These are phyloP conservation scores for Gillenia trifoliata DNA, from an alignment of 306 rosid genomes.

Conservation along the genomic window DNA sequence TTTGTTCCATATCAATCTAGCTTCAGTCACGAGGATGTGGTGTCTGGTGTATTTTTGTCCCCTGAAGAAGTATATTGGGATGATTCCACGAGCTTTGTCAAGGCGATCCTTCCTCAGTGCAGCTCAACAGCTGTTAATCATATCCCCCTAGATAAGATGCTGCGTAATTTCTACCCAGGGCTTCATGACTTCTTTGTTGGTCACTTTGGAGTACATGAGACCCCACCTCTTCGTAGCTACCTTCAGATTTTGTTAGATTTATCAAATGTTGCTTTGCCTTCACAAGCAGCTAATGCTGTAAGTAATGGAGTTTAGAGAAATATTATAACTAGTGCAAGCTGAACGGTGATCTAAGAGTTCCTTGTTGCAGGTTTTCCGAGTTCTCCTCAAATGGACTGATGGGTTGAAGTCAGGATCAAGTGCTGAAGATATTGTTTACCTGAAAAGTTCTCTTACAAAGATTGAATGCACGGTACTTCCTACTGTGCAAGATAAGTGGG, in stretches of 20 bases:
- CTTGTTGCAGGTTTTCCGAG: conserved; percentile 60
- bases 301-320: conserved; percentile 24
- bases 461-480: conserved; percentile 72
- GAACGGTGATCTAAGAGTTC: conserved; percentile 19
- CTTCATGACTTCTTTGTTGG: conserved; percentile 78
- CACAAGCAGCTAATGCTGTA: conserved; percentile 69
- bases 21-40: conserved; percentile 48
- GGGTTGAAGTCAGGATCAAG: conserved; percentile 64
- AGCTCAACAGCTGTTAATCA: conserved; percentile 24
- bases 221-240: conserved; percentile 70
- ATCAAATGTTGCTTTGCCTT: conserved; percentile 61
- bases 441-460: conserved; percentile 60
- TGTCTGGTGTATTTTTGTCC: conserved; percentile 58
- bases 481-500: conserved; percentile 87
- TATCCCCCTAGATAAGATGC: conserved; percentile 46
- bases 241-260: conserved; percentile 72
- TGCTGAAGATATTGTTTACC: conserved; percentile 45
- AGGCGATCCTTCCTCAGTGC: conserved; percentile 30
- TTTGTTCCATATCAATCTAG: conserved; percentile 58
- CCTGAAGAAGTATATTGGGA: conserved; percentile 70
- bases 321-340: conserved; percentile 10
- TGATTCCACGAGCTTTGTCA: conserved; percentile 59
- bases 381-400: conserved; percentile 72
- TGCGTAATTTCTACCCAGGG: conserved; percentile 58
- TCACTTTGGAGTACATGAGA: conserved; percentile 58